A percentile compares a stretch with the other conserved stretches of the same genome.
phyloP scores from a whole-genome alignment of 2,329 filamentous ascomycete species.

The Colletotrichum abscissum region DNA sequence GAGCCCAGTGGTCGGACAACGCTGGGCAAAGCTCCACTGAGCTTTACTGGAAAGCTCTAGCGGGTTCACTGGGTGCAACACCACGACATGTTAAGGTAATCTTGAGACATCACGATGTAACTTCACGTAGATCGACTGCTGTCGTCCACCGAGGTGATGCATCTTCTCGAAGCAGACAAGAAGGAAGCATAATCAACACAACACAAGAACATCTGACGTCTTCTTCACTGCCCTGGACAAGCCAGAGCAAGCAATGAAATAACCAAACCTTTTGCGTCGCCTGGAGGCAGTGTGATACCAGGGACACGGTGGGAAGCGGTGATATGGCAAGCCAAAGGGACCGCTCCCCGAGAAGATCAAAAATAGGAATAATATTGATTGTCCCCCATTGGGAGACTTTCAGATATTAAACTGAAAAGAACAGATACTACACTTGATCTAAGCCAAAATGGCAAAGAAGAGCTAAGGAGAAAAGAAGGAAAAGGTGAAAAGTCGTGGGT shows the following conservation, averaged over 20 bases:
- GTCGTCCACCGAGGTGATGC: background rate
- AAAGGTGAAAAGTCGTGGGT: background rate
- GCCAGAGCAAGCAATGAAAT: constrained; percentile 27
- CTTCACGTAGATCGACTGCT: background rate
- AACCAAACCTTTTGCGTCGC: constrained; percentile 12
- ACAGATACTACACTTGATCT: constrained; percentile 35
- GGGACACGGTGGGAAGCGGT: constrained; percentile 28
- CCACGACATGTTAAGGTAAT: background rate
- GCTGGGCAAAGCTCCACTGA: constrained; percentile 12
- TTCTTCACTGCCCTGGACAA: constrained; percentile 26
- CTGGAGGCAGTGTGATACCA: constrained; percentile 32
- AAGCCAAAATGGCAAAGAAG: constrained; percentile 23
- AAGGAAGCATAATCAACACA: too few relatives aligned
- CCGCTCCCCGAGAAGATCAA: constrained; percentile 12
- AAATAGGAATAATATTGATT: constrained; percentile 26
- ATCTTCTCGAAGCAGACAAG: too few relatives aligned
- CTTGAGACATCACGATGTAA: background rate
- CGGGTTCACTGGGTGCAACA: constrained; percentile 1
- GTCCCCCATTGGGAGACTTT: constrained; percentile 3
- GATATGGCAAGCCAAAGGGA: constrained; percentile 21
- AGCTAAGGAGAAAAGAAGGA: constrained; percentile 16
- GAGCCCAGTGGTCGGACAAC: constrained; percentile 2
- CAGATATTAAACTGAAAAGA: constrained; percentile 32
- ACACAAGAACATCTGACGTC: background rate
- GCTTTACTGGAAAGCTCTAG: constrained; percentile 9